Conservation (phyloP, 164 flowering plant species). For the Tinospora cordifolia region DNA sequence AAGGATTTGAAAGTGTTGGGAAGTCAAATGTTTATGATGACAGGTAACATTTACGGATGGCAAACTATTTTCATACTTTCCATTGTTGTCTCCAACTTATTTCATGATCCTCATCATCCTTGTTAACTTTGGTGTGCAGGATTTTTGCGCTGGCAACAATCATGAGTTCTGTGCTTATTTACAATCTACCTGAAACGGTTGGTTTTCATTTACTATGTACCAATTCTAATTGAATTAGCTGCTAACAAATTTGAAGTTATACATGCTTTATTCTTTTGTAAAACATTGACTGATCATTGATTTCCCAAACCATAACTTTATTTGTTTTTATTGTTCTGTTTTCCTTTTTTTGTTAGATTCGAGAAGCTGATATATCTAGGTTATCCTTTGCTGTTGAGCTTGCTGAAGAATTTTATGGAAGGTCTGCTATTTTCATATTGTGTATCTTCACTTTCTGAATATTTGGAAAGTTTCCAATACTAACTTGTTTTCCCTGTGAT, state of each 20-base stretch:
- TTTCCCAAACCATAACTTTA: background rate
- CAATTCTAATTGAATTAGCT: background rate
- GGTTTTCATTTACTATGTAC: conserved; percentile 19
- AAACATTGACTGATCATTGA: background rate
- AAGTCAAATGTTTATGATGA: conserved; percentile 99
- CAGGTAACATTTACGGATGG: conserved; percentile 40
- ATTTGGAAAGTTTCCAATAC: conserved; percentile 13
- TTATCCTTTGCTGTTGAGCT: conserved; percentile 98
- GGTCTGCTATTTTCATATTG: conserved; percentile 31
- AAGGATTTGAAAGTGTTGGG: conserved; percentile 99
- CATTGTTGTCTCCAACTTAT: background rate
- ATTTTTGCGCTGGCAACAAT: conserved; percentile 95
- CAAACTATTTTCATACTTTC: conserved; percentile 2
- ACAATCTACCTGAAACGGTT: conserved; percentile 97
- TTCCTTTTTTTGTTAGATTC: conserved; percentile 46
- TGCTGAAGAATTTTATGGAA: conserved; percentile 99
- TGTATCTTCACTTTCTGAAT: background rate
- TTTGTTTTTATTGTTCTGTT: conserved; percentile 5
- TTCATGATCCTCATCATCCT: conserved; percentile 3
- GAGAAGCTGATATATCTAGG: conserved; percentile 98
- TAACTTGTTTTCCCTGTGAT: conserved; percentile 26
- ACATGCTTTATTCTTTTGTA: conserved; percentile 5
- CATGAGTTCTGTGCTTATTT: conserved; percentile 93
- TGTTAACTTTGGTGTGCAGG: conserved; percentile 34
- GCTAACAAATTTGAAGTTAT: background rate